Base-by-base conservation (phyloP, 2,329 filamentous ascomycete species). In the Beauveria brongniartii region DNA sequence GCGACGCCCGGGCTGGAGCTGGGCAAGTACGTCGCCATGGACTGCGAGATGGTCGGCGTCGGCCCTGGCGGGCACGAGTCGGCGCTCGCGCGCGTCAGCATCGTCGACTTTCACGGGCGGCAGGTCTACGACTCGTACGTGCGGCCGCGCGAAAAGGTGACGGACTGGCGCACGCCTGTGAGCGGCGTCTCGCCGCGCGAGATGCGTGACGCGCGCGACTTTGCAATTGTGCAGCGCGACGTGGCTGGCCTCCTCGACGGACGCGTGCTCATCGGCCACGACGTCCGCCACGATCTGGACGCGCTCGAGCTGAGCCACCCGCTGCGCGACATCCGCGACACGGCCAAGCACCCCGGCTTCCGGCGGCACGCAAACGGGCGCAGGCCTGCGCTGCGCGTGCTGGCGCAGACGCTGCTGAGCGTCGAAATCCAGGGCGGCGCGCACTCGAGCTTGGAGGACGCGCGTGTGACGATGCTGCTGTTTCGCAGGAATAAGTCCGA, bases 1-100 rank as follows among this genome's bases (percentile, higher is more conserved):
- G 76, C 85, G 3, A 81, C 83, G 1, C 73, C 77, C 26, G 83
- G 81, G 6, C 75, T 88, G 41, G 84, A 91, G 58, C 77, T 92
- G 22, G 94, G 93, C 56, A 96, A 94, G 80, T 99, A 96, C 72
- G 77, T 99, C 47, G 89, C 90, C 22, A 84, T 99, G 52, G 94
- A 99, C 77, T 99, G 94, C 74, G 94, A 99, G 76, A 99, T 99
- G 94, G 94, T 99, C 28, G 94, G 93, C 53, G 85, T 95, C 14
- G 90, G 89, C 0, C 83, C 84, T 1, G 85, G 85, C 55, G 82
- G 85, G 24, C 80, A 87, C 65, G 83, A 86, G 69, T 92, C 91
- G 41, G 86, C 86, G 0, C 83, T 99, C 50, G 94, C 94, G 1
- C 85, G 94, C 52, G 91, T 93, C 60, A 96, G 90, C 70, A 78